Conservation (phyloP, 1,139 yeast genomes). For the Taphrina wiesneri region DNA sequence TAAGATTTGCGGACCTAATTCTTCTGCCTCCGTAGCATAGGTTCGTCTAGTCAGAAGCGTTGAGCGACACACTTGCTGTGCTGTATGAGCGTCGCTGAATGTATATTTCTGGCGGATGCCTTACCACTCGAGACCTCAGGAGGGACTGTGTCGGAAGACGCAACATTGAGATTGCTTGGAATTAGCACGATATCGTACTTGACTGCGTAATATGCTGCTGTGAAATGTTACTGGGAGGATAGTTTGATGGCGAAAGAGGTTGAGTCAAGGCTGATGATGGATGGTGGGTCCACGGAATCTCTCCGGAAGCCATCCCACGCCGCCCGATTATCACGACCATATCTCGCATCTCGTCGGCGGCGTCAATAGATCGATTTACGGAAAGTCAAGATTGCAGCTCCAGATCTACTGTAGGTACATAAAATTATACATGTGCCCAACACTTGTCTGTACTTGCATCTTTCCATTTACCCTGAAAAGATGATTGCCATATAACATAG, state of each 20-base stretch:
- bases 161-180: neutral
- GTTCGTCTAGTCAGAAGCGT: slow-evolving; percentile 8
- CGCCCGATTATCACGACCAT: neutral
- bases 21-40: slow-evolving; percentile 32
- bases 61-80: neutral
- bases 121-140: neutral
- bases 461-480: too few relatives aligned
- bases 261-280: neutral
- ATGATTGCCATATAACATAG: too few relatives aligned
- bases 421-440: too few relatives aligned
- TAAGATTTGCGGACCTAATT: slow-evolving; percentile 14
- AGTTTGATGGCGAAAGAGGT: neutral
- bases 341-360: slow-evolving; percentile 9
- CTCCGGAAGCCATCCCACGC: neutral
- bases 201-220: too few relatives aligned
- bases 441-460: too few relatives aligned
- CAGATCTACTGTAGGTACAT: too few relatives aligned
- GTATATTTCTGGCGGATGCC: neutral
- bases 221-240: too few relatives aligned
- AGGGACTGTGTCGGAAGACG: slow-evolving; percentile 17
- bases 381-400: too few relatives aligned
- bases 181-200: neutral
- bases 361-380: too few relatives aligned
- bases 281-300: neutral
- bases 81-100: neutral